phyloP scores from a whole-genome alignment of 2,329 filamentous ascomycete species.

The Keithomyces neogunnii region DNA sequence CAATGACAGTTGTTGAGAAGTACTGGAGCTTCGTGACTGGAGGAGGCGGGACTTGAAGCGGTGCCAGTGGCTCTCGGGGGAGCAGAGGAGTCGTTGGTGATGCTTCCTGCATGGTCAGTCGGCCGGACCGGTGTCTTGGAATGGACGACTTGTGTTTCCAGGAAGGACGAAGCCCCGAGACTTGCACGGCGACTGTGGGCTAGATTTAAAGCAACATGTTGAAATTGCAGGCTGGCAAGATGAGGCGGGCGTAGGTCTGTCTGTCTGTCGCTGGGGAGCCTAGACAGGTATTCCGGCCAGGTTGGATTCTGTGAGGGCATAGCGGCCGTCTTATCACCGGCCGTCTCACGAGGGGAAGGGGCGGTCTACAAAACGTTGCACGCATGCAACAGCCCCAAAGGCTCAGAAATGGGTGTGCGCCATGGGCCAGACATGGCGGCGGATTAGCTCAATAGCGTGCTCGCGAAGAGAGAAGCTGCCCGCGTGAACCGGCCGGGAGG shows the following conservation, averaged over 20 bases:
- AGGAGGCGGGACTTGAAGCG: background rate
- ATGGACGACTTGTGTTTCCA: too few species aligned
- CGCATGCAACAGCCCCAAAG: too few species aligned
- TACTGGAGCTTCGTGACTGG: constrained; percentile 13
- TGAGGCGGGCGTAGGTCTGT: background rate
- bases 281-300: constrained; percentile 1
- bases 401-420: too few species aligned
- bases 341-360: background rate
- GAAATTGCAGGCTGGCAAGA: background rate
- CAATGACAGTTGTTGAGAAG: constrained; percentile 15
- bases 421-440: too few species aligned
- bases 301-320: too few species aligned
- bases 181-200: background rate
- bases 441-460: too few species aligned
- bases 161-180: too few species aligned
- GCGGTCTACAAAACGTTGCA: background rate
- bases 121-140: too few species aligned
- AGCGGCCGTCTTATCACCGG: background rate
- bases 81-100: constrained; percentile 7
- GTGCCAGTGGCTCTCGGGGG: background rate
- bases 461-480: too few species aligned
- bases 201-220: background rate
- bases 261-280: background rate
- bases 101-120: background rate
- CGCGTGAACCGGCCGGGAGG: too few species aligned